Conservation (phyloP, 2,329 filamentous ascomycete species). For the Rhynchosporium secalis region DNA sequence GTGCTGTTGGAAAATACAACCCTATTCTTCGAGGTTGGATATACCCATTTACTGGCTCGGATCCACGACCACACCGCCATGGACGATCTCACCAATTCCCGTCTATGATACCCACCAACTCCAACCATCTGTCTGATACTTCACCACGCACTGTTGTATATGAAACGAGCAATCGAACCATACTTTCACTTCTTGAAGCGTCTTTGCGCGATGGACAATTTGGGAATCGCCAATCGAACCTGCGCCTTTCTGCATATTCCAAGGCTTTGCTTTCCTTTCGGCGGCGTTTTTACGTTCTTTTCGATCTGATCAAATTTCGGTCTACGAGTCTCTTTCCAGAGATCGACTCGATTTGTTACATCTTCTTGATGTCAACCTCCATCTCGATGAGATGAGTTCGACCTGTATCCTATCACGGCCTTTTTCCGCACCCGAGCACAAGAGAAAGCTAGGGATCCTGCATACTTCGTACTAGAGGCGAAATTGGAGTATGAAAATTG, state of each 20-base stretch:
- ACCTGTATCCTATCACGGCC: conserved; percentile 10
- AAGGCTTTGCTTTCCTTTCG: background rate
- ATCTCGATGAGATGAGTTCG: background rate
- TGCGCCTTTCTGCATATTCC: conserved; percentile 10
- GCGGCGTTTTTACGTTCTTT: background rate
- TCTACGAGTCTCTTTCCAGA: too few species aligned
- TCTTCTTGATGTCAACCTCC: too few species aligned
- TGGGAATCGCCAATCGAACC: background rate
- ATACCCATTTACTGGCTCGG: background rate
- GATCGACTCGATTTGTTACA: too few species aligned
- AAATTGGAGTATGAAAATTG: conserved; percentile 4
- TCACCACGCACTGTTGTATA: conserved; percentile 8
- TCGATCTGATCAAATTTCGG: too few species aligned
- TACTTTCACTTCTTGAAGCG: conserved; percentile 14
- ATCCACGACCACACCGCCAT: conserved; percentile 7
- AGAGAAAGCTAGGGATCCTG: background rate
- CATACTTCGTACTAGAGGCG: background rate
- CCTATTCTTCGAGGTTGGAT: conserved; percentile 3
- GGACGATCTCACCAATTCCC: conserved; percentile 10
- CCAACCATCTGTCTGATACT: conserved; percentile 2
- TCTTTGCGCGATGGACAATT: conserved; percentile 3
- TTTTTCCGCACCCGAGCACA: background rate
- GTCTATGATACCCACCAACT: conserved; percentile 3
- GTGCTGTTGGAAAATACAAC: background rate
- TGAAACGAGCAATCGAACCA: conserved; percentile 1